Evolutionary conservation across 2,329 filamentous ascomycete genomes (phyloP), one percentile per base, ranked within the genome.

Genomic region (Helotiales sp.): DNA sequence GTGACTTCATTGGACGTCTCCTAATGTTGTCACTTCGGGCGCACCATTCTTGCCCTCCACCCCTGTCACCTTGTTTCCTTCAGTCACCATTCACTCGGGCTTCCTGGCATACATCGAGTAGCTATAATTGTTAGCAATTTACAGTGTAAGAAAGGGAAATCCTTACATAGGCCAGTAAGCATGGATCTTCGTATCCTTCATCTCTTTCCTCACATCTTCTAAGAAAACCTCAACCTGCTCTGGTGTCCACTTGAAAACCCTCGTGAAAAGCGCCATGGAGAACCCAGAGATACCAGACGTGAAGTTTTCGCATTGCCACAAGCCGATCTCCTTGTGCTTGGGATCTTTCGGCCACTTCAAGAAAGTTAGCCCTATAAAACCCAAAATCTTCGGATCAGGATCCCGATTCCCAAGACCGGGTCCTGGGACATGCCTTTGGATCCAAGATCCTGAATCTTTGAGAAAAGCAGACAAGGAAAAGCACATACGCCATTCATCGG

Each of bases 261-360:
- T 63, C 11, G 67, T 69, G 24, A 72, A 71, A 22, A 69, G 43
- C 20, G 65, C 70, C 61, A 73, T 55, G 13, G 58, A 69, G 4
- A 73, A 50, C 1, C 43, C 68, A 8, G 47, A 43, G 3, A 72
- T 32, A 5, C 70, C 66, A 5, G 60, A 26, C 8, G 45, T 11
- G 43, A 68, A 43, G 64, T 71, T 70, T 24, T 73, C 70, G 20
- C 49, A 57, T 15, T 50, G 65, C 71, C 67, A 72, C 10, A 60
- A 58, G 2, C 69, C 67, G 54, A 55, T 40, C 52, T 65, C 65
- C 28, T 67, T 70, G 24, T 28, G 26, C 37, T 80, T 80, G 1
- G 79, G 76, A 63, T 86, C 81, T 59, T 80, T 82, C 0, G 85
- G 81, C 85, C 85, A 87, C n/a, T n/a, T n/a, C n/a, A n/a, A n/a